Conservation (phyloP, 768 basidiomycete genomes). For the Lyophyllum shimeji region DNA sequence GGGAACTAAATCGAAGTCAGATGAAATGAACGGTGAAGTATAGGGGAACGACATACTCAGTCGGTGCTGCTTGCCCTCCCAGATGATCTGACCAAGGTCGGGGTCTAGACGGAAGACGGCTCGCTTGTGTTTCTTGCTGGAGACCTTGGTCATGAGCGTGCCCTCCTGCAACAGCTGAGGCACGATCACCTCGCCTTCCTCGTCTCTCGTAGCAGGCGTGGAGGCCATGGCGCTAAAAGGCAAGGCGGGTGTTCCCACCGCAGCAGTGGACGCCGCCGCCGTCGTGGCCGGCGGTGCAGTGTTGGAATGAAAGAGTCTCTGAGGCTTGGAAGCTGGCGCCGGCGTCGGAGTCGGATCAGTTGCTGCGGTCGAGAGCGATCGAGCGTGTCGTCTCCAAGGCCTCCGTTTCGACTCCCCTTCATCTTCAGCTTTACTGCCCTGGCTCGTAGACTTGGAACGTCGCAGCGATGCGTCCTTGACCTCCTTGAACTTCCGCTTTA, state of each 20-base stretch:
- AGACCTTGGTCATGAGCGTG: constrained; percentile 80
- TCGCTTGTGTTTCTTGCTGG: constrained; percentile 72
- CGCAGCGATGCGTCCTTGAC: constrained; percentile 27
- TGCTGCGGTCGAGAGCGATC: constrained; percentile 10
- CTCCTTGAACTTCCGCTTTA: constrained; percentile 34
- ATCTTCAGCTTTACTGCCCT: constrained; percentile 1
- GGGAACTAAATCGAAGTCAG: constrained; percentile 52
- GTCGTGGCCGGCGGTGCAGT: neutral
- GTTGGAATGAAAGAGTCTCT: constrained; percentile 6
- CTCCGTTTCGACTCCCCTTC: neutral
- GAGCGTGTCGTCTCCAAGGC: constrained; percentile 4
- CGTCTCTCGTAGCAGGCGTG: constrained; percentile 1
- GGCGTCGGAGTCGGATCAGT: constrained; percentile 8
- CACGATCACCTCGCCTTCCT: constrained; percentile 38
- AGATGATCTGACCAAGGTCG: constrained; percentile 79
- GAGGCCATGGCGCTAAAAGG: neutral
- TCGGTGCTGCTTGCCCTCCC: constrained; percentile 69
- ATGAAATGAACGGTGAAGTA: neutral
- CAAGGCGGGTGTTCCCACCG: constrained; percentile 11
- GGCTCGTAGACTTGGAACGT: constrained; percentile 26
- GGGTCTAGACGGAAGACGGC: constrained; percentile 72
- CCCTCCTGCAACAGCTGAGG: constrained; percentile 61
- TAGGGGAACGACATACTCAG: constrained; percentile 48
- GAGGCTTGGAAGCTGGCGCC: constrained; percentile 6
- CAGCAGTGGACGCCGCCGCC: neutral